Evolutionary conservation across 352 stramenopile genomes (phyloP), one percentile per base, ranked within the genome.

Genomic region (Peronospora destructor): DNA sequence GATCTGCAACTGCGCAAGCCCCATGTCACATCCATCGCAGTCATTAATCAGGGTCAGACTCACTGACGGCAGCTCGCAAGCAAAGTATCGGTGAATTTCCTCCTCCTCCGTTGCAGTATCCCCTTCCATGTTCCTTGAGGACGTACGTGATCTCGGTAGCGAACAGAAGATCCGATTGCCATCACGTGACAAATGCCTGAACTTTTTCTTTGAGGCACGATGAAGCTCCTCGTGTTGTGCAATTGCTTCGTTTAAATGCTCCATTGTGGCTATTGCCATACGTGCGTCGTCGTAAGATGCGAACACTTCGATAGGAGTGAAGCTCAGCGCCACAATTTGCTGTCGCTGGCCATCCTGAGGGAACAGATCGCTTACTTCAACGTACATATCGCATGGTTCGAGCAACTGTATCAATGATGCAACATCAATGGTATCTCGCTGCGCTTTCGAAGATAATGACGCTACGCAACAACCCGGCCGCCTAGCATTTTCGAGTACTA

Each of bases 21-120:
- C 80, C 79, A 93, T 93, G 57, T 93, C 82, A 49, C 82, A 91
- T 6, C 78, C 80, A 28, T 90, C 80, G 49, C 82, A 91, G 56
- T 93, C 82, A 35, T 93, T 93, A 45, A 93, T 89, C 14, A 93
- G 39, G 1, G 80, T 91, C 38, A 93, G 47, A 21, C 63, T 68
- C 53, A 92, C 73, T 4, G 72, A 76, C 13, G 62, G 61, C 23
- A 89, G 49, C 17, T 92, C 77, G 23, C 73, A 84, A 17, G 82
- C 91, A 35, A 90, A 77, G 49, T 89, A 88, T 8, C 77, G 76
- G 44, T 91, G 76, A 7, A 86, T 63, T 46, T 92, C 79, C 10
- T 73, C 45, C 14, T 59, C 40, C 17, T 56, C 41, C 25, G 30
- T 30, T 28, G 43, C 30, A 45, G 37, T 34, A 11, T 59, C 42